Conservation (phyloP, 1,139 yeast species). For the Suhomyces atakaporum region DNA sequence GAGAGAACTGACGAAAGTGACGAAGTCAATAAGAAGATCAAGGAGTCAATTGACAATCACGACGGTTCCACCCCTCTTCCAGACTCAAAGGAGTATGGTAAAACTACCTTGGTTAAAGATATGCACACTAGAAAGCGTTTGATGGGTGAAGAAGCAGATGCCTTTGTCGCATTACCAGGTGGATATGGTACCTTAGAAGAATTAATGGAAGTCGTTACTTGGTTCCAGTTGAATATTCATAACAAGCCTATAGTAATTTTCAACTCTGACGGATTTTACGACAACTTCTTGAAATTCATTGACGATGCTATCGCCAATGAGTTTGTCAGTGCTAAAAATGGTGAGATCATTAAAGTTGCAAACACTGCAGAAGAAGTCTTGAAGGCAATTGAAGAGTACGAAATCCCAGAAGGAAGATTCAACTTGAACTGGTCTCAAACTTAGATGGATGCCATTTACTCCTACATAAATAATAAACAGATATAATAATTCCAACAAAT, state of each 20-base stretch:
- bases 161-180: constrained; percentile 88
- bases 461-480: background rate
- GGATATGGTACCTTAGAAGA: constrained; percentile 93
- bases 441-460: background rate
- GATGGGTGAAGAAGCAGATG: constrained; percentile 88
- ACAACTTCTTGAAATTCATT: constrained; percentile 63
- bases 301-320: constrained; percentile 59
- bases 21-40: constrained; percentile 49
- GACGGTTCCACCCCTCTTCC: constrained; percentile 68
- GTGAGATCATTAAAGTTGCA: constrained; percentile 70
- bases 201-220: constrained; percentile 84
- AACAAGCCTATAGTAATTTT: constrained; percentile 74
- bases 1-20: constrained; percentile 59
- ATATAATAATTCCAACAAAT: background rate
- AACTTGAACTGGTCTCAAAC: constrained; percentile 63
- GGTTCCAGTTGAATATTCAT: constrained; percentile 89
- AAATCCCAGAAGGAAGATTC: constrained; percentile 74
- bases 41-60: constrained; percentile 49
- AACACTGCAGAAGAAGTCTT: constrained; percentile 67
- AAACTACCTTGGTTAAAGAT: constrained; percentile 78
- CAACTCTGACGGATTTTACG: constrained; percentile 80
- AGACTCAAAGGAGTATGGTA: constrained; percentile 64
- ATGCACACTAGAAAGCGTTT: constrained; percentile 88
- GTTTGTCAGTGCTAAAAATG: constrained; percentile 68
- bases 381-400: constrained; percentile 58